A percentile compares a stretch with the other conserved stretches of the same genome.
Evolutionary conservation across 2,329 filamentous ascomycete genomes (phyloP).

Genomic region (Phaeomoniella chlamydospora): DNA sequence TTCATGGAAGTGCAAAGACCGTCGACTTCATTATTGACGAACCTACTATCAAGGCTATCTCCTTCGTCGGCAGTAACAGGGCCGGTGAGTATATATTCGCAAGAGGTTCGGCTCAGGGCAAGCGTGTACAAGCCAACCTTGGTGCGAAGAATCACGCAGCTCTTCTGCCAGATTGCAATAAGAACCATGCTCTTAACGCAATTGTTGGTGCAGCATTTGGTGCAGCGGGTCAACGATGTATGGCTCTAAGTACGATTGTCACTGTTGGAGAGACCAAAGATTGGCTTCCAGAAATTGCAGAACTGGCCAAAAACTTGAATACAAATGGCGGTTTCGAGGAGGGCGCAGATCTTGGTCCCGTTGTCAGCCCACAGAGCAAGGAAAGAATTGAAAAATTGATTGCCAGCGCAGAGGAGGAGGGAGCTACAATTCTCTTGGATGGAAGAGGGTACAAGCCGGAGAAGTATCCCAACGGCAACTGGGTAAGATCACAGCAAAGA

Average conservation of each 20-base stretch:
- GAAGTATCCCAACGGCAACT: slow-evolving; percentile 54
- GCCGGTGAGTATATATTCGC: slow-evolving; percentile 56
- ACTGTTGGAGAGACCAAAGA: slow-evolving; percentile 51
- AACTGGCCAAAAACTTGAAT: slow-evolving; percentile 43
- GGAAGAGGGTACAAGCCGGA: slow-evolving; percentile 45
- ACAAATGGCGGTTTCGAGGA: slow-evolving; percentile 50
- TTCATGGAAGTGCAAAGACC: slow-evolving; percentile 49
- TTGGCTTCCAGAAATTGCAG: slow-evolving; percentile 49
- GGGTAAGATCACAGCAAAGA: slow-evolving; percentile 40
- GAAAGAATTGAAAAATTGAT: slow-evolving; percentile 49
- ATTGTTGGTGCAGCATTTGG: slow-evolving; percentile 55
- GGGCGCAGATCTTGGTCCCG: slow-evolving; percentile 48
- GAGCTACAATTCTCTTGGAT: slow-evolving; percentile 49
- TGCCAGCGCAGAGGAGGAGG: slow-evolving; percentile 45
- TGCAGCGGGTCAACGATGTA: slow-evolving; percentile 55
- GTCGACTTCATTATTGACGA: slow-evolving; percentile 58
- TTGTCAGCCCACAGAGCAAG: slow-evolving; percentile 49
- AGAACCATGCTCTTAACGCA: slow-evolving; percentile 52
- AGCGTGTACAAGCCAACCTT: slow-evolving; percentile 55
- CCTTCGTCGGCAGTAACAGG: slow-evolving; percentile 54
- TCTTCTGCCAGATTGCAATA: slow-evolving; percentile 53
- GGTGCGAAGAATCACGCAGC: slow-evolving; percentile 59
- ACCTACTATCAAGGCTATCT: slow-evolving; percentile 53
- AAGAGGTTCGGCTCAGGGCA: slow-evolving; percentile 54
- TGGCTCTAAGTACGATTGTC: slow-evolving; percentile 52